Percentiles rank a stretch among this genome's conserved stretches.
Evolutionary conservation across 2,329 filamentous ascomycete genomes (phyloP).

Genomic region (Aspergillus sergii): DNA sequence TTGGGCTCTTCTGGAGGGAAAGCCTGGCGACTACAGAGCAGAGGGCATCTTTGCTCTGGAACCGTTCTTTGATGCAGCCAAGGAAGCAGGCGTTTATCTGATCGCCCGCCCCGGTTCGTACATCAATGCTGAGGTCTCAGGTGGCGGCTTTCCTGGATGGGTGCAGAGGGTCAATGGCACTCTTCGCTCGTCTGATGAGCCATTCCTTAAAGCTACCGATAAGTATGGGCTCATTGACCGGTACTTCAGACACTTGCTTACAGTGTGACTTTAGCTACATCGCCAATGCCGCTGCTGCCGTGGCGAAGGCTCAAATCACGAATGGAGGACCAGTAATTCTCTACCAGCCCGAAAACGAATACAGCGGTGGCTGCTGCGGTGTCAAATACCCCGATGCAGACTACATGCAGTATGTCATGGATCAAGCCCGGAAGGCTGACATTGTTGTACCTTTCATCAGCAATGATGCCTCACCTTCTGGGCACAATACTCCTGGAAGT

Average conservation of each 20-base stretch:
- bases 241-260: slow-evolving; percentile 9
- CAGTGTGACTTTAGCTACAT: slow-evolving; percentile 55
- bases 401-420: slow-evolving; percentile 71
- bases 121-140: slow-evolving; percentile 76
- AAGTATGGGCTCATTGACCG: slow-evolving; percentile 47
- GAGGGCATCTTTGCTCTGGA: slow-evolving; percentile 73
- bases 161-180: slow-evolving; percentile 67
- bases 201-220: slow-evolving; percentile 68
- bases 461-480: slow-evolving; percentile 68
- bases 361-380: slow-evolving; percentile 55
- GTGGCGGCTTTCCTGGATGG: slow-evolving; percentile 82
- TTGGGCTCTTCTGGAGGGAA: slow-evolving; percentile 77
- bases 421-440: slow-evolving; percentile 68
- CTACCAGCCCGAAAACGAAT: slow-evolving; percentile 82
- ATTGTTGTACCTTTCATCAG: slow-evolving; percentile 74
- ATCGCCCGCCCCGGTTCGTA: slow-evolving; percentile 73
- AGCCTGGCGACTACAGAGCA: slow-evolving; percentile 67
- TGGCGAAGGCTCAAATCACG: slow-evolving; percentile 77
- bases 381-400: slow-evolving; percentile 65
- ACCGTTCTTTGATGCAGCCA: slow-evolving; percentile 75
- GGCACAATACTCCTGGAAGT: slow-evolving; percentile 66
- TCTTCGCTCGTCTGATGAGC: slow-evolving; percentile 63
- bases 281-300: slow-evolving; percentile 62
- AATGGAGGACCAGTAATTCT: slow-evolving; percentile 80
- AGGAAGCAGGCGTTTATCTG: slow-evolving; percentile 73